Base-by-base conservation (phyloP, 2,329 filamentous ascomycete genomes). In the Trichoderma pleuroti region DNA sequence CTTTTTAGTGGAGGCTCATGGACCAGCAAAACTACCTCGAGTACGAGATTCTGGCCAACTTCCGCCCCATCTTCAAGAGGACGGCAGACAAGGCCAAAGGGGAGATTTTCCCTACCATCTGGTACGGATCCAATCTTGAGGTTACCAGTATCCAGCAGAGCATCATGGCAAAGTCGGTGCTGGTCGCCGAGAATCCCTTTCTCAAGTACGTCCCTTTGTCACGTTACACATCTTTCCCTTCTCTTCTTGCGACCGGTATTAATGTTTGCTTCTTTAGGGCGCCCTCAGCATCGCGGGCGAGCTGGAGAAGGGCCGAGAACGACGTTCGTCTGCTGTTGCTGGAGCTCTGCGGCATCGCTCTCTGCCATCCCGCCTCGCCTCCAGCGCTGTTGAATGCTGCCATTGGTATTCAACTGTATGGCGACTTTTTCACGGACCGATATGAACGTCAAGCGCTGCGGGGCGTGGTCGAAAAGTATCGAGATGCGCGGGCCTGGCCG, bases 381-480 rank as follows among this genome's bases (percentile, higher is more conserved):
- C 81, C 81, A 0, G 80, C 80, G 1, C 75, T 82, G 3, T 78
- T 82, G 3, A 81, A 82, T 8, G 79, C 81, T 0, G 80, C 79
- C 0, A 80, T 82, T 42, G 80, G 81, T 5, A 82, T 82, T 72
- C 79, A 82, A 74, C 71, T 82, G n/a, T 82, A 82, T 30, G 80
- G 81, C 1, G 81, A 82, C 64, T 82, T 81, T 60, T 82, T 82
- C 71, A 82, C 80, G 2, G 81, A 82, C 66, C 76, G 75, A 11
- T 82, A 81, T 59, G 81, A 82, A 70, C 75, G 80, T 1, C 74
- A 75, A 24, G 81, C 81, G 1, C 70, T 82, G 75, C 78, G 78
- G 18, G 80, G 76, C 0, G 82, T 82, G 4, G 80, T 81, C 5
- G 84, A 85, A 62, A 84, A 80, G 60, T 86, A 85, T 68, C 80